Conservation (phyloP, 2,329 filamentous ascomycete genomes). For the Fusarium floridanum region DNA sequence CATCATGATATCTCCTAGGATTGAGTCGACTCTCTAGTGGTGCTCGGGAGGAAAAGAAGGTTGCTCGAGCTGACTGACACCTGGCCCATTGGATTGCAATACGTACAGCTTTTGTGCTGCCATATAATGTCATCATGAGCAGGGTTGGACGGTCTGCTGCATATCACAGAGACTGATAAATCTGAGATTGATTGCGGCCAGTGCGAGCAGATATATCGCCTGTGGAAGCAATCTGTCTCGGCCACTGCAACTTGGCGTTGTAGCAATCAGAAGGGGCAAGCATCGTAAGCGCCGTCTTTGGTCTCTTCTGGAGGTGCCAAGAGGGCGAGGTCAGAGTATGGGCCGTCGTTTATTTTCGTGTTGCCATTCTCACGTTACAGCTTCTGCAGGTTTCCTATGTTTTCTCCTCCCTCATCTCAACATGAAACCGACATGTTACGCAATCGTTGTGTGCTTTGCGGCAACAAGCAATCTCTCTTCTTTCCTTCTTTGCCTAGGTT, state of each 20-base stretch:
- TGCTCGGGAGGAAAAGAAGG: neutral
- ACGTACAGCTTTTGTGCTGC: neutral
- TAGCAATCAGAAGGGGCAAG: conserved; percentile 4
- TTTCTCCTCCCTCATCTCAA: conserved; percentile 12
- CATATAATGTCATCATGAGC: neutral
- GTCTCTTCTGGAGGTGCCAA: neutral
- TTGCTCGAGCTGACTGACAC: neutral
- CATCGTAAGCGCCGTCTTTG: neutral
- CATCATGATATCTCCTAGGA: neutral
- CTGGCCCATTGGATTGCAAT: neutral
- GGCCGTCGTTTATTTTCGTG: neutral
- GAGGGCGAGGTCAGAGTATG: neutral
- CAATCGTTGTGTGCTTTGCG: conserved; percentile 9
- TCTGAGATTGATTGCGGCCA: neutral
- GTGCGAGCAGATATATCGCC: neutral
- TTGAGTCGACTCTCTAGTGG: neutral
- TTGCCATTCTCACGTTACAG: conserved; percentile 3
- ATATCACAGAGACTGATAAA: neutral
- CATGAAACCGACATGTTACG: conserved; percentile 24
- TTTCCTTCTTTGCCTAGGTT: neutral
- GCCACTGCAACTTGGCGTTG: neutral
- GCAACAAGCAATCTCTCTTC: neutral
- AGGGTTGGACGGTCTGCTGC: neutral
- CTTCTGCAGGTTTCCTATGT: conserved; percentile 15
- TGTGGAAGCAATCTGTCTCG: conserved; percentile 22